Evolutionary conservation across 352 stramenopile genomes (phyloP), one percentile per base, ranked within the genome.

Genomic region (Phytophthora boehmeriae): DNA sequence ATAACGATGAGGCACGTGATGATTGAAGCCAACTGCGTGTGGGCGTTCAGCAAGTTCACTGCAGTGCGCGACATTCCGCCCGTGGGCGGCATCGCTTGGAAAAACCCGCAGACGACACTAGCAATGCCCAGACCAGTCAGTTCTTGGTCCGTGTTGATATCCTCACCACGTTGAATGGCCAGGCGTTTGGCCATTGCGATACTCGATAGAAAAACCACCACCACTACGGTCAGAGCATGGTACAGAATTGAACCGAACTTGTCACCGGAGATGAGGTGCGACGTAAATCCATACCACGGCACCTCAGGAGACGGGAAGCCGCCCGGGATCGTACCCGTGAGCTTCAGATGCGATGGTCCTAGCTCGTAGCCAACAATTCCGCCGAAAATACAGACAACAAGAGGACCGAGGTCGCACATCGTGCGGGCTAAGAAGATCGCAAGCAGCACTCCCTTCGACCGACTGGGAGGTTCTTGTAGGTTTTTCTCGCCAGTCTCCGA

Each of bases 181-280:
- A 96, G 62, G 23, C 76, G 72, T 57, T 96, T 95, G 52, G 81
- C 73, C 73, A 97, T 92, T 5, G 84, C 81, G 65, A 95, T 89
- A 46, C 73, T 89, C 36, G 92, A 86, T 67, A 96, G 84, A 69
- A 90, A 96, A 2, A 86, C 82, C 11, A 97, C 71, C 50, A 96
- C 63, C 2, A 61, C 65, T 48, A 93, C 92, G 25, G 68, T 75
- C 3, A 92, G 22, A 6, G 83, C 68, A 19, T 83, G 55, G 32
- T 78, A 16, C 6, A 85, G 42, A 22, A 94, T 66, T 8, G 70
- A 36, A 6, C 44, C 50, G 34, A 88, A 72, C 2, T 73, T 66
- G 27, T 75, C 63, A 11, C 62, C 56, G 13, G 66, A 54, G 59
- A 82, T 77, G 10, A 74, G 5, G 11, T 59, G 65, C 9, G 66